Percentiles rank a stretch among this genome's conserved stretches.
phyloP scores from a whole-genome alignment of 1,139 yeast species.

The Blastobotrys persicus region DNA sequence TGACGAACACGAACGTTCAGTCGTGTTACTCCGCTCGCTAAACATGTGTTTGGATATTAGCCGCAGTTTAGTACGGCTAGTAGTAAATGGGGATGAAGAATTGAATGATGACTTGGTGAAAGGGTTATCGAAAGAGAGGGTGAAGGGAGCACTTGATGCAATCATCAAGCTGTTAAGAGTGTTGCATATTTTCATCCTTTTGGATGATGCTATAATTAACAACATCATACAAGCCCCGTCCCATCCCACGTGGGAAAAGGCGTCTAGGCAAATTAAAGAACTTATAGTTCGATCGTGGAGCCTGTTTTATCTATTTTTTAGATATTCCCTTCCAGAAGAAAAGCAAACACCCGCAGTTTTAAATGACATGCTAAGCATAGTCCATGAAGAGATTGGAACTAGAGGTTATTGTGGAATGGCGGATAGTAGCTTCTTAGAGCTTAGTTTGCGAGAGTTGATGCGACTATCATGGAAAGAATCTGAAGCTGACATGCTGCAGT shows the following conservation, averaged over 20 bases:
- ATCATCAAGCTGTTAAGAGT: slow-evolving; percentile 40
- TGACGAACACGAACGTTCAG: slow-evolving; percentile 27
- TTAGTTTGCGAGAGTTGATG: slow-evolving; percentile 57
- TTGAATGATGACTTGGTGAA: slow-evolving; percentile 17
- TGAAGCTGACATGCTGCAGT: slow-evolving; percentile 67
- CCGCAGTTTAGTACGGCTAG: slow-evolving; percentile 31
- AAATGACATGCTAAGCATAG: slow-evolving; percentile 49
- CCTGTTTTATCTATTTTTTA: slow-evolving; percentile 35
- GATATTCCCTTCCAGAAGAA: slow-evolving; percentile 25
- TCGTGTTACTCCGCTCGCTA: slow-evolving; percentile 41
- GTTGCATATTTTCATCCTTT: slow-evolving; percentile 43
- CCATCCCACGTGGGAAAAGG: slow-evolving; percentile 36
- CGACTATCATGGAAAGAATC: slow-evolving; percentile 43
- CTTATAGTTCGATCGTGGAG: slow-evolving; percentile 48
- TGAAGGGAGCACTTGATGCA: slow-evolving; percentile 30
- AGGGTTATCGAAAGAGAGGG: slow-evolving; percentile 17
- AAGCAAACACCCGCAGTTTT: slow-evolving; percentile 29
- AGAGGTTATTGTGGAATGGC: slow-evolving; percentile 67
- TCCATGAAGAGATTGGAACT: slow-evolving; percentile 74
- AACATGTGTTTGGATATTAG: slow-evolving; percentile 49
- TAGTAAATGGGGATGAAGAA: slow-evolving; percentile 22
- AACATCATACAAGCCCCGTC: slow-evolving; percentile 35
- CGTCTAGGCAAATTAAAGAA: slow-evolving; percentile 50
- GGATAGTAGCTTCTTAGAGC: slow-evolving; percentile 58
- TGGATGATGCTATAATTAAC: slow-evolving; percentile 41